phyloP scores from a whole-genome alignment of 2,329 filamentous ascomycete species.

The Fusarium fujikuroi region DNA sequence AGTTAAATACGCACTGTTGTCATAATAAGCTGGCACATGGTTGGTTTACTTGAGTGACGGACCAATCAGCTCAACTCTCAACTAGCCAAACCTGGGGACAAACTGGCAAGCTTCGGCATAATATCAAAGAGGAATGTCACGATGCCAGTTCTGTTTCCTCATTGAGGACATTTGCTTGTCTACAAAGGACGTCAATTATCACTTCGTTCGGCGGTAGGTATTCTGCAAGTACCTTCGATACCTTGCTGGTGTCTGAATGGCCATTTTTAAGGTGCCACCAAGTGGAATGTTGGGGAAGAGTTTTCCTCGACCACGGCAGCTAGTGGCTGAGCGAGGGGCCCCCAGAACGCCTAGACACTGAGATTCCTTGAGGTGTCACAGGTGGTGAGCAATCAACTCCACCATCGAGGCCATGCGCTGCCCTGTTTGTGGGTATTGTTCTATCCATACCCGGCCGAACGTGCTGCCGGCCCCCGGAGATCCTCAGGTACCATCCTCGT shows the following conservation, averaged over 20 bases:
- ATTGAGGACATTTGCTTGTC: constrained; percentile 18
- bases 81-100: constrained; percentile 31
- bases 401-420: constrained; percentile 11
- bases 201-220: constrained; percentile 13
- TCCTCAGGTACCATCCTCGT: constrained; percentile 29
- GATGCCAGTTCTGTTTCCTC: constrained; percentile 18
- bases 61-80: constrained; percentile 33
- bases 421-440: constrained; percentile 27
- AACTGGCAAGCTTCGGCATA: constrained; percentile 43
- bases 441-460: constrained; percentile 35
- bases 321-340: constrained; percentile 43
- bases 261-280: constrained; percentile 42
- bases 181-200: background rate
- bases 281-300: constrained; percentile 48
- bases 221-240: constrained; percentile 19
- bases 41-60: constrained; percentile 23
- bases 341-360: constrained; percentile 34
- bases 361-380: constrained; percentile 19
- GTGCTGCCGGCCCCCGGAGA: constrained; percentile 28
- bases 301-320: constrained; percentile 39
- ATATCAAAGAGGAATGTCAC: constrained; percentile 16
- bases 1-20: constrained; percentile 35
- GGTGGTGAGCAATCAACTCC: constrained; percentile 26
- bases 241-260: constrained; percentile 43
- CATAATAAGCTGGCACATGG: constrained; percentile 27